These are phyloP conservation scores for Barnettozyma sucrosica DNA, from an alignment of 805 yeast species.

Conservation along the genomic window DNA sequence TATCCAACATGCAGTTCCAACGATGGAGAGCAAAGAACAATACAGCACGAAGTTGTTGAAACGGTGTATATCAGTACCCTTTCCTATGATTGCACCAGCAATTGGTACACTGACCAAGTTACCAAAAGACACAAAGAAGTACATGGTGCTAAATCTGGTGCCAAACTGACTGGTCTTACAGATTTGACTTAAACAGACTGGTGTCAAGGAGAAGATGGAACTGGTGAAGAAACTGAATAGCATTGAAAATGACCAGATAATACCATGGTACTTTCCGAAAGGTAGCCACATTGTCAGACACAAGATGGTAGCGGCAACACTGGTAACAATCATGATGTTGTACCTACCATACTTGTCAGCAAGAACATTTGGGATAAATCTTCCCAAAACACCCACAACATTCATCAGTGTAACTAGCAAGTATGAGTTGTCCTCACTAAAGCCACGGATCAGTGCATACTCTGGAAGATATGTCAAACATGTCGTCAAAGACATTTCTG, in stretches of 20 bases:
- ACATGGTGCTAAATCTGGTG: constrained; percentile 47
- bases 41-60: constrained; percentile 20
- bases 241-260: constrained; percentile 34
- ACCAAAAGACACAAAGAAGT: constrained; percentile 50
- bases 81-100: constrained; percentile 42
- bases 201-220: constrained; percentile 32
- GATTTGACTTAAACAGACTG: constrained; percentile 49
- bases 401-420: constrained; percentile 37
- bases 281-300: constrained; percentile 34
- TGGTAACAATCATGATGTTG: constrained; percentile 36
- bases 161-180: constrained; percentile 48
- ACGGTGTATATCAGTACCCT: constrained; percentile 22
- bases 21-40: constrained; percentile 19
- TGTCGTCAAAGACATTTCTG: constrained; percentile 42
- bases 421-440: constrained; percentile 30
- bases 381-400: constrained; percentile 29
- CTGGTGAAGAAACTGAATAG: constrained; percentile 48
- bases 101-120: constrained; percentile 42
- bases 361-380: constrained; percentile 29
- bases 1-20: constrained; percentile 9
- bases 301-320: constrained; percentile 30
- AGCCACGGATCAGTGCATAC: constrained; percentile 28
- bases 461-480: constrained; percentile 46
- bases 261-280: constrained; percentile 28
- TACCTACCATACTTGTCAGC: constrained; percentile 40